A percentile compares a stretch with the other conserved stretches of the same genome.
These are phyloP conservation scores for Talaromyces trachyspermus DNA, from an alignment of 495 filamentous ascomycete species.

Conservation along the genomic window DNA sequence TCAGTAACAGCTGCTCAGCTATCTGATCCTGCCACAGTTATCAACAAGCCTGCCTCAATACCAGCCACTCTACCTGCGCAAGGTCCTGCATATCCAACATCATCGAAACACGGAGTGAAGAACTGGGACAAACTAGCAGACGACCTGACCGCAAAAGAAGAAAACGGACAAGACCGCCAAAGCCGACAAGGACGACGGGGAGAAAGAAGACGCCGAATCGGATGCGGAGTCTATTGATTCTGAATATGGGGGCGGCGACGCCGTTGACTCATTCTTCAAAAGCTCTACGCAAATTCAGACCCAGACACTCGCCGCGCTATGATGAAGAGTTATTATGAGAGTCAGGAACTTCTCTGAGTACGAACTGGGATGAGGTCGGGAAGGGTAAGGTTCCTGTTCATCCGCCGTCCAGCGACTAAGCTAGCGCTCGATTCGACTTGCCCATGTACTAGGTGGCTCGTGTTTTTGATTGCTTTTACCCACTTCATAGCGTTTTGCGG, in stretches of 20 bases:
- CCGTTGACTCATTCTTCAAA: constrained; percentile 89
- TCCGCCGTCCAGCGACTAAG: constrained; percentile 46
- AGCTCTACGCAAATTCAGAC: constrained; percentile 71
- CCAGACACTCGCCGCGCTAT: constrained; percentile 82
- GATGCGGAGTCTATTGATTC: constrained; percentile 42
- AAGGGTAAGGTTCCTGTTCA: constrained; percentile 61
- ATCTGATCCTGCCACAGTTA: constrained; percentile 16
- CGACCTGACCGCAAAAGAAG: constrained; percentile 42
- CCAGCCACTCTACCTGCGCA: constrained; percentile 11
- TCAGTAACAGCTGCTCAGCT: constrained; percentile 25
- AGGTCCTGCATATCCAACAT: constrained; percentile 76
- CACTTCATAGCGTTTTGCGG: not conserved
- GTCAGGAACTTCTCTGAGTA: constrained; percentile 86
- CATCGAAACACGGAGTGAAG: constrained; percentile 74
- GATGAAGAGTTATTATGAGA: constrained; percentile 96
- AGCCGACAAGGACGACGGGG: constrained; percentile 13
- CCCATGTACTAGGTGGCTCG: not conserved
- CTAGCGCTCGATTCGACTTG: not conserved
- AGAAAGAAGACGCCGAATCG: constrained; percentile 30
- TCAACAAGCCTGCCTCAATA: constrained; percentile 10
- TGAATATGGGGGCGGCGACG: constrained; percentile 58
- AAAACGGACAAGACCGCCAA: constrained; percentile 14
- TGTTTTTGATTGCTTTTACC: too few species aligned
- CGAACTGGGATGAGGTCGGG: constrained; percentile 82
- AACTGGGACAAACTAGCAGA: constrained; percentile 81